Percentiles rank a stretch among this genome's conserved stretches.
Conservation (phyloP, 495 filamentous ascomycete genomes). For the Aspergillus heteromorphus region DNA sequence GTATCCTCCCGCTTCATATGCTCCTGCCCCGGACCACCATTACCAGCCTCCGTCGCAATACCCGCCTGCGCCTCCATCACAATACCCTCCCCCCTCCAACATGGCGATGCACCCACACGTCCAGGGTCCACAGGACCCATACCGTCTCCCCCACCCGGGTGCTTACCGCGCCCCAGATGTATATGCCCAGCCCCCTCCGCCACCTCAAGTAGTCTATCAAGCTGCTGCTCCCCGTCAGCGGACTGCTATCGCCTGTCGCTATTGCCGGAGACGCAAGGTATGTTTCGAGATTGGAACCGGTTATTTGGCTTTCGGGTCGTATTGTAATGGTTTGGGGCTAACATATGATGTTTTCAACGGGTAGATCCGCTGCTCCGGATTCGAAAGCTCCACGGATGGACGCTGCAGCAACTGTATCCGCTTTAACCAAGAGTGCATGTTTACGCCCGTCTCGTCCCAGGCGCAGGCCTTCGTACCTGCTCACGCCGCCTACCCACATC, state of each 20-base stretch:
- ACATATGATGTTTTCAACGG: constrained; percentile 3
- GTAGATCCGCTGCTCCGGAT: constrained; percentile 81
- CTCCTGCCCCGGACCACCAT: constrained; percentile 32
- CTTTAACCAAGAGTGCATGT: constrained; percentile 82
- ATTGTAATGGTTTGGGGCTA: constrained; percentile 4
- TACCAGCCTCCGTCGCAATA: constrained; percentile 21
- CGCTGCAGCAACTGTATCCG: constrained; percentile 74
- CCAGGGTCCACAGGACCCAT: constrained; percentile 32
- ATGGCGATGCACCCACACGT: constrained; percentile 39
- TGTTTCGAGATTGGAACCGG: constrained; percentile 11
- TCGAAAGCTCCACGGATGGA: constrained; percentile 70
- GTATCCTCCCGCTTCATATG: constrained; percentile 39
- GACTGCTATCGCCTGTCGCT: constrained; percentile 80
- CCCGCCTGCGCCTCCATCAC: constrained; percentile 3
- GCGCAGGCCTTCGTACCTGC: constrained; percentile 80
- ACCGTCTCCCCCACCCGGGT: constrained; percentile 37
- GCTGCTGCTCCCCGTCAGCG: constrained; percentile 70
- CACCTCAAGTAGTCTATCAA: constrained; percentile 51
- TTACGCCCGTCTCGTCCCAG: constrained; percentile 78
- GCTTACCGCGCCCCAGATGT: constrained; percentile 39
- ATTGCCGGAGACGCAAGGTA: constrained; percentile 79
- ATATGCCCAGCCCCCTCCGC: constrained; percentile 41
- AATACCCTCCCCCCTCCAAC: constrained; percentile 34
- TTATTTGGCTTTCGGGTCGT: neutral
- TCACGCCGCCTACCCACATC: constrained; percentile 62